A percentile compares a stretch with the other conserved stretches of the same genome.
phyloP scores from a whole-genome alignment of 805 yeast genomes.

The Candida krabiensis region DNA sequence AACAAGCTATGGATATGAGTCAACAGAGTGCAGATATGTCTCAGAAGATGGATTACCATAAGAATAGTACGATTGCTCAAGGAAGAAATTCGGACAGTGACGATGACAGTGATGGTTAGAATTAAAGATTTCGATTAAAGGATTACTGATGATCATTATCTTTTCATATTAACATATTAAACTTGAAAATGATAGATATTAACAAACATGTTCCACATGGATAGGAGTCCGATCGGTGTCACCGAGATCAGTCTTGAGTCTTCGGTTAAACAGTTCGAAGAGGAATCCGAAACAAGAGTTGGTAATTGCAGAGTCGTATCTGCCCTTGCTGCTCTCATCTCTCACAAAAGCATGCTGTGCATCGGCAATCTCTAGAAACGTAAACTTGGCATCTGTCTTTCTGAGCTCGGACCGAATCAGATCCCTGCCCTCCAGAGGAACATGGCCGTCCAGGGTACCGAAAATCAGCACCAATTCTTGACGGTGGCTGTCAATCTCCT shows the following conservation, averaged over 20 bases:
- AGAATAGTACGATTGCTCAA: neutral
- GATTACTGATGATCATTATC: no score
- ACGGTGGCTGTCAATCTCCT: slow-evolving; percentile 48
- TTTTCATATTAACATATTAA: no score
- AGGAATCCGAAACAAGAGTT: slow-evolving; percentile 65
- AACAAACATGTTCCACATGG: slow-evolving; percentile 66
- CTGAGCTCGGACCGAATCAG: slow-evolving; percentile 62
- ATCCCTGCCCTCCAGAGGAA: slow-evolving; percentile 75
- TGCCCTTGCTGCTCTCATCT: slow-evolving; percentile 76
- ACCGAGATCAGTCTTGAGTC: slow-evolving; percentile 65
- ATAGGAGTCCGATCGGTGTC: slow-evolving; percentile 52
- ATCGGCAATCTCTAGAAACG: slow-evolving; percentile 71
- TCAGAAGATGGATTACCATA: neutral
- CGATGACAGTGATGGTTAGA: slow-evolving; percentile 27
- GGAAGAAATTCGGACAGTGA: slow-evolving; percentile 11
- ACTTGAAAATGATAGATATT: no score
- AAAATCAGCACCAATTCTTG: slow-evolving; percentile 66
- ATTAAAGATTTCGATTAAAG: no score
- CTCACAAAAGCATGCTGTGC: slow-evolving; percentile 86
- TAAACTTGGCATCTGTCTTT: slow-evolving; percentile 58
- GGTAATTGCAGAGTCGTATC: slow-evolving; percentile 79
- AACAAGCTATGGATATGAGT: neutral
- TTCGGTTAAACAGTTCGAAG: slow-evolving; percentile 68
- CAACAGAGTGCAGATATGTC: slow-evolving; percentile 5
- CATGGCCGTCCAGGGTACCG: slow-evolving; percentile 79